Evolutionary conservation across 2,329 filamentous ascomycete genomes (phyloP), one percentile per base, ranked within the genome.

Genomic region (Zymoseptoria brevis): DNA sequence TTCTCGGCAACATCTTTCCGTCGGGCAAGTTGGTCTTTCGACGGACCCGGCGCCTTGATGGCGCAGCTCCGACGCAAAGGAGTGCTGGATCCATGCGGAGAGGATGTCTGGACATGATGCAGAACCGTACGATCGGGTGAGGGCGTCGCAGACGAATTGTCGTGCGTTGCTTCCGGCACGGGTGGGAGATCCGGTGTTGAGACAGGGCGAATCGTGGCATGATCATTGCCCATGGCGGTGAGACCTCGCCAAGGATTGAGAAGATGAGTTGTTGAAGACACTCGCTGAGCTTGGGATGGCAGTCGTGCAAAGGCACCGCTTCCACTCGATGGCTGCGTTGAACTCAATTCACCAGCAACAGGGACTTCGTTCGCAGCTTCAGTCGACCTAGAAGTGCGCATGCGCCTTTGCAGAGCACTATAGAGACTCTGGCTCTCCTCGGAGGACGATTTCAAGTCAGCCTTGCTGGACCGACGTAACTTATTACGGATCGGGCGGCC

Each of bases 361-460:
- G 55, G 48, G 19, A 54, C 45, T 8, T 57, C 30, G 6, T 56
- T 24, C 26, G 58, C 58, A 16, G 53, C 52, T 16, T 60, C 57
- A 24, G 57, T 54, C 7, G 66, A 64, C 51, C 64, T 61, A 0
- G 64, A 60, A 4, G 67, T 65, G 16, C 81, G 81, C 73, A 87
- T 82, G 7, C 68, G 69, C 49, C 66, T 65, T 54, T 68, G 66
- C n/a, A 88, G 73, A 1, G 84, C 85, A 5, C 83, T 83, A 66
- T 86, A 87, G 2, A 88, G 78, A 41, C 81, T 78, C 48, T 84
- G 78, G 60, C 82, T 84, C 58, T 86, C 79, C 22, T 83, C 74
- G 0, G 74, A 56, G 66, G 61, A 60, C 6, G 48, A 66, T 63
- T 58, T 66, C 41, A 66, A 58, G 57, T 71, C 63, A 16, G 61